Base-by-base conservation (phyloP, 1,284 basidiomycete genomes). In the Heterobasidion annosum region DNA sequence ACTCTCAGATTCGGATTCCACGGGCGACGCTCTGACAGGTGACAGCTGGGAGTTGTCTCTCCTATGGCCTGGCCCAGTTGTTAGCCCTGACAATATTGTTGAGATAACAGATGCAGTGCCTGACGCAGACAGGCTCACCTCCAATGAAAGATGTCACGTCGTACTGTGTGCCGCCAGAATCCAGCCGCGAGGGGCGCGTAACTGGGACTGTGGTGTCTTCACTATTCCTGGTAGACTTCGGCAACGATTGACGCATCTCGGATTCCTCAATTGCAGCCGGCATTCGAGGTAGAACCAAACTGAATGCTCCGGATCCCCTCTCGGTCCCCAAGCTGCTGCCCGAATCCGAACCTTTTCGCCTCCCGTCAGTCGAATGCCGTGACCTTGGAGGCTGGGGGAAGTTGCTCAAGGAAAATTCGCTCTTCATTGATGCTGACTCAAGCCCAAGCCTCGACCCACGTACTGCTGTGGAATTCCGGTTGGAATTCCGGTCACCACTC, bases 61-160 rank as follows among this genome's bases (percentile, higher is more conserved):
- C 34, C 35, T 50, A 7, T 50, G 48, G 18, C 48, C 48, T 50
- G 56, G 13, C n/a, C 37, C 37, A 8, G 37, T 40, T n/a, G 37
- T 40, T 2, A 40, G 37, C 37, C 37, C 37, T 40, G n/a, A 12
- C 48, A 12, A n/a, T 15, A 44, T 51, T 50, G 9, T n/a, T 13
- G 25, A 52, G 34, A 35, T 25, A 13, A n/a, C 57, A 55, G 5
- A 57, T 51, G 18, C 54, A 50, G 46, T n/a, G 43, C 12, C 34
- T 48, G 16, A 44, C 10, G 16, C 32, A 34, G 42, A 56, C 19
- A 45, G 40, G 66, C 79, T 66, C 59, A 87, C 85, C 75, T 57
- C 77, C 81, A 59, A 88, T 85, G 64, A 88, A 88, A 2, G 86
- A 88, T 19, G 85, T 88, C 19, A 88, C 82, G 59, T 88, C 85